Conservation (phyloP, 495 filamentous ascomycete species). For the Letharia lupina region DNA sequence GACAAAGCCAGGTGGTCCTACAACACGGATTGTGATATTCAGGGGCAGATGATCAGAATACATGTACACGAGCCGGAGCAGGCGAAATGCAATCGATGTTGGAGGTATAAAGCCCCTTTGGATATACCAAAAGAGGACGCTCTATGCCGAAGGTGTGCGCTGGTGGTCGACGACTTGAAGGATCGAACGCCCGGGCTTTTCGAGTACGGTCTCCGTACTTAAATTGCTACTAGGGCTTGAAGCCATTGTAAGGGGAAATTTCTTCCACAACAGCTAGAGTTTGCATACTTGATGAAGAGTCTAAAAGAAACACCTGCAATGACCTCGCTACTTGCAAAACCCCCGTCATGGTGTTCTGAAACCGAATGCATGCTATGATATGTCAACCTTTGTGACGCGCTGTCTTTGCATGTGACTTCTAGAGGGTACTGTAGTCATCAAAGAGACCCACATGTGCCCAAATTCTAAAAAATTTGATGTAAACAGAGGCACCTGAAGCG, state of each 20-base stretch:
- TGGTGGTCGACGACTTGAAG: conserved; percentile 46
- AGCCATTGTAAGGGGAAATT: not conserved
- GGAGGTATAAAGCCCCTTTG: conserved; percentile 58
- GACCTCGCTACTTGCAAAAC: not conserved
- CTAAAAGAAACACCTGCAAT: not conserved
- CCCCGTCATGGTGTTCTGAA: not conserved
- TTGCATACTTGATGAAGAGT: not conserved
- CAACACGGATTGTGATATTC: conserved; percentile 44
- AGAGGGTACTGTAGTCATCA: not conserved
- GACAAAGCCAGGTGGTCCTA: conserved; percentile 45
- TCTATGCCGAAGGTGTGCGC: conserved; percentile 67
- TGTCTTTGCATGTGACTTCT: not conserved
- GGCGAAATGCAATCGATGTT: conserved; percentile 77
- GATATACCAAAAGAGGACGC: conserved; percentile 44
- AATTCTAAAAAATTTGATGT: not conserved
- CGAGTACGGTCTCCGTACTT: not conserved
- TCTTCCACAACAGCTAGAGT: not conserved
- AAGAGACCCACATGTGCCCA: not conserved
- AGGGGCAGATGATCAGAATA: conserved; percentile 40
- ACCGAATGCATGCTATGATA: not conserved
- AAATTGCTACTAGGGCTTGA: not conserved
- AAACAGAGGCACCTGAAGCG: not conserved
- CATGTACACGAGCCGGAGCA: conserved; percentile 59
- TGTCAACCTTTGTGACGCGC: not conserved
- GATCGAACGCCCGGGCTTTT: conserved; percentile 14